These are phyloP conservation scores for Nicotiana paniculata DNA, from an alignment of 257 asterid genomes.

Conservation along the genomic window DNA sequence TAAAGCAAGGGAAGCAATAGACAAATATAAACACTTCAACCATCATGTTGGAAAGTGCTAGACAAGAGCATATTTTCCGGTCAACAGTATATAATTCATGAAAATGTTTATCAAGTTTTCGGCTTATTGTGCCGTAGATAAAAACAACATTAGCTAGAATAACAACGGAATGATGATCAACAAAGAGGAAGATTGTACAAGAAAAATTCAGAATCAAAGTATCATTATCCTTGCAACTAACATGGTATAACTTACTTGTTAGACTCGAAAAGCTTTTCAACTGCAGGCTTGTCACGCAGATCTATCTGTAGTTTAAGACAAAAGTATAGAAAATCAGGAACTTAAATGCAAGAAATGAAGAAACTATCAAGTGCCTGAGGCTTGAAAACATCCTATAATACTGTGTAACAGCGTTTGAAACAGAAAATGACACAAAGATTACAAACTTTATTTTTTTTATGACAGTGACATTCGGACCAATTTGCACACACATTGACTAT, in stretches of 20 bases:
- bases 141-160: neutral
- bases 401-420: neutral
- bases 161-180: neutral
- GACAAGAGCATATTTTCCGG: neutral
- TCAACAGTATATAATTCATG: neutral
- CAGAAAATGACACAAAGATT: neutral
- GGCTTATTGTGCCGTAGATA: neutral
- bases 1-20: neutral
- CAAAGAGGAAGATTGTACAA: neutral
- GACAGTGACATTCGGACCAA: no score
- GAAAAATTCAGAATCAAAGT: neutral
- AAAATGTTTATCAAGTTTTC: neutral
- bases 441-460: neutral
- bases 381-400: neutral
- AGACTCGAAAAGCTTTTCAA: slow-evolving; percentile 72
- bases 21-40: neutral
- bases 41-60: neutral
- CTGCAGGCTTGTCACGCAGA: slow-evolving; percentile 80
- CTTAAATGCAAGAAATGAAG: neutral
- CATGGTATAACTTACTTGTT: slow-evolving; percentile 51
- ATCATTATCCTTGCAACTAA: neutral
- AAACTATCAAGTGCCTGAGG: neutral
- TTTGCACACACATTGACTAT: no score
- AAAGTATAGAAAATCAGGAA: slow-evolving; percentile 7
- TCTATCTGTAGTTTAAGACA: slow-evolving; percentile 55